These are phyloP conservation scores for Colletotrichum australisinense DNA, from an alignment of 2,329 filamentous ascomycete genomes.

Conservation along the genomic window DNA sequence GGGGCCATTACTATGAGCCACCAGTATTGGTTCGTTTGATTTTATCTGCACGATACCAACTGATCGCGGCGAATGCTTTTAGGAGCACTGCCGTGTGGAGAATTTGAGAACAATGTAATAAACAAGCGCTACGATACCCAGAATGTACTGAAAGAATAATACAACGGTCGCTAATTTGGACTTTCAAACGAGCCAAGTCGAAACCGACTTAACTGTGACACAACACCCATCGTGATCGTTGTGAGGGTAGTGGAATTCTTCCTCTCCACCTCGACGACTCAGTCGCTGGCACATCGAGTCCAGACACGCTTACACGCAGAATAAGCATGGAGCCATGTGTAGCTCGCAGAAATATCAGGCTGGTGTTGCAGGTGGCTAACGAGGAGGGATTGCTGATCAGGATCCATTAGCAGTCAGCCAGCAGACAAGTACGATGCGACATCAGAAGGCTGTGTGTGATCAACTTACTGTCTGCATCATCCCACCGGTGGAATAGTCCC, in stretches of 20 bases:
- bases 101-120: neutral
- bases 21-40: neutral
- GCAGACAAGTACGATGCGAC: neutral
- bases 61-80: neutral
- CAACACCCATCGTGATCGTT: neutral
- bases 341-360: no score
- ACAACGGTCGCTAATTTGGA: neutral
- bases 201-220: neutral
- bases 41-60: neutral
- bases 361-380: neutral
- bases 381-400: neutral
- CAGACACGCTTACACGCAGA: neutral
- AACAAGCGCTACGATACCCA: neutral
- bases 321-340: neutral
- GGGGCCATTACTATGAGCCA: no score
- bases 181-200: neutral
- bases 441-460: neutral
- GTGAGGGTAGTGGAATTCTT: neutral
- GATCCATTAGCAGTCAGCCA: neutral
- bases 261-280: neutral
- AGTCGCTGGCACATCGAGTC: neutral
- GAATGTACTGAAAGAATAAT: neutral
- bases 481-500: neutral
- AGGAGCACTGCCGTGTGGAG: neutral
- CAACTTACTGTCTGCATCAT: neutral